A percentile compares a stretch with the other conserved stretches of the same genome.
Conservation (phyloP, 257 asterid species). For the Lavandula angustifolia region DNA sequence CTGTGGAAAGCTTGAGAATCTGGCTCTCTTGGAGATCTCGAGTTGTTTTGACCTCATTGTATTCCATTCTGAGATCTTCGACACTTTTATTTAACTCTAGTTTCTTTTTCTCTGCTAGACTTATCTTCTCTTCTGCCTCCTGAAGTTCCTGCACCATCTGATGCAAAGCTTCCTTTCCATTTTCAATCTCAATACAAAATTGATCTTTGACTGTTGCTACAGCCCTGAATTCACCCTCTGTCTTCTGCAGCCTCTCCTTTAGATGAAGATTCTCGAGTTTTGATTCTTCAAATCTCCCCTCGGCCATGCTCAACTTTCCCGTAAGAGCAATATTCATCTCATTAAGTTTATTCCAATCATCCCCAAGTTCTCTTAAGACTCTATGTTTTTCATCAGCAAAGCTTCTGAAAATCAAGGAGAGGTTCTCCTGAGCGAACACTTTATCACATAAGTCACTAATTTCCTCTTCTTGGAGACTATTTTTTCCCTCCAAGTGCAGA, state of each 20-base stretch:
- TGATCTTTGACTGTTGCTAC: constrained; percentile 41
- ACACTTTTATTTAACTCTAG: constrained; percentile 41
- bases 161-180: constrained; percentile 42
- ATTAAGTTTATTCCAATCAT: constrained; percentile 43
- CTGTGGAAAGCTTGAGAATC: constrained; percentile 45
- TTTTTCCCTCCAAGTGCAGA: constrained; percentile 48
- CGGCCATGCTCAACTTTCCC: constrained; percentile 50
- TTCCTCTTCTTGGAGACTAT: constrained; percentile 58
- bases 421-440: constrained; percentile 50
- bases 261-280: constrained; percentile 47
- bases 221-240: constrained; percentile 45
- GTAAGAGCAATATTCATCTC: constrained; percentile 42
- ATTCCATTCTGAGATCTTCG: constrained; percentile 43
- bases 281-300: constrained; percentile 53
- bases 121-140: constrained; percentile 51
- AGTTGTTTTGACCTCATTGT: constrained; percentile 37
- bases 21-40: constrained; percentile 43
- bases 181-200: constrained; percentile 45
- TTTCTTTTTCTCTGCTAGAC: constrained; percentile 45
- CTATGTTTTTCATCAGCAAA: constrained; percentile 51
- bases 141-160: constrained; percentile 46
- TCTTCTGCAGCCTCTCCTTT: constrained; percentile 47
- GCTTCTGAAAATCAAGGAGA: constrained; percentile 55
- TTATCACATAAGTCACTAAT: constrained; percentile 43
- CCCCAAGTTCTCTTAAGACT: constrained; percentile 48